A percentile compares a stretch with the other conserved stretches of the same genome.
Evolutionary conservation across 805 yeast genomes (phyloP).

Genomic region (Candida boidinii): DNA sequence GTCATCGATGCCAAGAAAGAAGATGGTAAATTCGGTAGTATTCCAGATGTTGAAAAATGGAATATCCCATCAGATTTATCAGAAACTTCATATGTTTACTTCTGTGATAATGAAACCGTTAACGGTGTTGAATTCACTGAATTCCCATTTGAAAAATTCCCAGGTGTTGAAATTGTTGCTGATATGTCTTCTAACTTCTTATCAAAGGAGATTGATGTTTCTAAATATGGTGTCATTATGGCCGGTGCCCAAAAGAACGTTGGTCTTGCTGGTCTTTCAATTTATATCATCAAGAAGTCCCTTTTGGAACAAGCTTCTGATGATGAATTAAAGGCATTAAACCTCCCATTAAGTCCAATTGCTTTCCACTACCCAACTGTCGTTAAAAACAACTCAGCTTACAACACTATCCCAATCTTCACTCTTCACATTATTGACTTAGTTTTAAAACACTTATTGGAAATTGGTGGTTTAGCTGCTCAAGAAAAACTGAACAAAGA

Average conservation of each 20-base stretch:
- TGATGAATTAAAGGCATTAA: conserved; percentile 46
- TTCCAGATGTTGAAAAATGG: conserved; percentile 67
- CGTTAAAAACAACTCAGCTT: conserved; percentile 83
- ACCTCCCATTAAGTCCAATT: conserved; percentile 79
- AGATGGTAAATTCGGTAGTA: conserved; percentile 51
- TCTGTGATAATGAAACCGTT: conserved; percentile 97
- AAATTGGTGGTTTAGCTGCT: conserved; percentile 60
- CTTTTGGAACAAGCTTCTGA: conserved; percentile 62
- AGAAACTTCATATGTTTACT: conserved; percentile 75
- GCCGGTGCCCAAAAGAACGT: conserved; percentile 99
- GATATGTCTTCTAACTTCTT: conserved; percentile 93
- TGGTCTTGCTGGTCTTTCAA: conserved; percentile 92
- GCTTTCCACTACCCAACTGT: conserved; percentile 84
- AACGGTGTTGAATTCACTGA: conserved; percentile 76
- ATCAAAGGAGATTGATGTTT: conserved; percentile 71
- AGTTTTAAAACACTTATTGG: conserved; percentile 56
- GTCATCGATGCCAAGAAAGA: conserved; percentile 56
- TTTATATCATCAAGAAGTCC: conserved; percentile 81
- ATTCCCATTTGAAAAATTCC: conserved; percentile 47
- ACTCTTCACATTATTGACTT: conserved; percentile 80
- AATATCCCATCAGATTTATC: conserved; percentile 42
- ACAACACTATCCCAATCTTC: conserved; percentile 93
- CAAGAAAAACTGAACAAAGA: conserved; percentile 49
- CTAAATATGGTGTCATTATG: conserved; percentile 80
- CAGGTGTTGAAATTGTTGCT: conserved; percentile 73